Conservation (phyloP, 495 filamentous ascomycete genomes). For the Talaromyces nanjingensis region DNA sequence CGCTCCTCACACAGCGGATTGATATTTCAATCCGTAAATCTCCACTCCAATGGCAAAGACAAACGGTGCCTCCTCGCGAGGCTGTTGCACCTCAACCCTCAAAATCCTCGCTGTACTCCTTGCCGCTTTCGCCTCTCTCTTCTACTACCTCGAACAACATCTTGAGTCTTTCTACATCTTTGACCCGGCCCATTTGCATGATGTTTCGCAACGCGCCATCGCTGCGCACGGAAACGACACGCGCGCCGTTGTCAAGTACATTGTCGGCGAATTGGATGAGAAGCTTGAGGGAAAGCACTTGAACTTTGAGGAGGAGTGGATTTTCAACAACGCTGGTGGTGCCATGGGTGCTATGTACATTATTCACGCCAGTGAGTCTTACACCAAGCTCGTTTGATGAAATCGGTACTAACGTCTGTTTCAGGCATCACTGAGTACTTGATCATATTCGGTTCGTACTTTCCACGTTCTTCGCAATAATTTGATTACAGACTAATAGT, state of each 20-base stretch:
- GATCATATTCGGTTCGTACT: slow-evolving; percentile 60
- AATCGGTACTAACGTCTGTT: neutral
- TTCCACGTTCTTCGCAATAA: neutral
- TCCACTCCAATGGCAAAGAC: slow-evolving; percentile 1
- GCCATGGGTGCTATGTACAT: slow-evolving; percentile 90
- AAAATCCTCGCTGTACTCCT: slow-evolving; percentile 54
- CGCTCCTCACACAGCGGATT: neutral
- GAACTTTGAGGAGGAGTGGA: slow-evolving; percentile 41
- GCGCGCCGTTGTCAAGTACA: slow-evolving; percentile 55
- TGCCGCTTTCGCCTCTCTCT: slow-evolving; percentile 50
- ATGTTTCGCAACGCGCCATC: slow-evolving; percentile 59
- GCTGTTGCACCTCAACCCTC: slow-evolving; percentile 22
- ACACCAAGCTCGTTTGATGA: neutral
- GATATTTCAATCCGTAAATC: neutral
- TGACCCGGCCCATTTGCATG: slow-evolving; percentile 56
- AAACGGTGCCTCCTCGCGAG: neutral
- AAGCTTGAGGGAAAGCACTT: slow-evolving; percentile 32
- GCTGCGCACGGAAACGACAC: slow-evolving; percentile 66
- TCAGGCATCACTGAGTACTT: slow-evolving; percentile 66
- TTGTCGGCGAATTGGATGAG: slow-evolving; percentile 40
- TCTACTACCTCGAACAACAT: slow-evolving; percentile 58
- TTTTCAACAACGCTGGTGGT: slow-evolving; percentile 64
- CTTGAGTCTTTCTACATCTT: slow-evolving; percentile 76
- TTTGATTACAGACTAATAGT: neutral
- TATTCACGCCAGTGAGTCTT: slow-evolving; percentile 65